Evolutionary conservation across 1,284 basidiomycete species (phyloP), one percentile per base, ranked within the genome.

Genomic region (Microbotryum intermedium): DNA sequence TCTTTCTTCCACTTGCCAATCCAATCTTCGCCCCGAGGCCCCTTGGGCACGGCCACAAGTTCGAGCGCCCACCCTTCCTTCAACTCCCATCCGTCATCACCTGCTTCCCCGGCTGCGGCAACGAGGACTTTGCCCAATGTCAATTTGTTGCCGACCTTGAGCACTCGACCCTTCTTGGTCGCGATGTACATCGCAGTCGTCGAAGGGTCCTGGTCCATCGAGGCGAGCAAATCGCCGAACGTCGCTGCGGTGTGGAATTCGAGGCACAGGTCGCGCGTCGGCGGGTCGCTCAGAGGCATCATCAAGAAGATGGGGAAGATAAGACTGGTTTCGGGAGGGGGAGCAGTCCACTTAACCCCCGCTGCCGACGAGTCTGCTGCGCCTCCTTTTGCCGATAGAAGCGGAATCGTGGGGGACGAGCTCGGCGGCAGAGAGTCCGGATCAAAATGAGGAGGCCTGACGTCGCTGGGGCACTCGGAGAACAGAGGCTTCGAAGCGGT

Each of bases 71-170:
- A 86, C 1, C 90, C 91, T 70, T 94, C 90, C 65, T 84, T 84
- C 59, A 97, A 72, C 69, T 91, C 86, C 52, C 93, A 74, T 94
- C 93, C 68, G 73, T 77, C 58, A 79, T 77, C 46, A 82, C 83
- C 7, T 80, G 78, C 69, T 83, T 77, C 29, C 79, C 77, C 47
- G 82, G 84, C 16, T 80, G 59, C 73, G 46, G 73, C 70, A 23
- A 72, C 71, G 54, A 84, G 84, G 7, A 93, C 83, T 72, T 93
- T 86, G 44, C 82, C 77, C 62, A 97, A 76, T 3, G 85, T 86
- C 81, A 93, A 84, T 72, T 88, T 90, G 75, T 85, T 87, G 3
- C 93, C 93, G 11, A 94, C 81, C 74, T 93, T 97, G 64, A 98
- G 77, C 55, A 97, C 75, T 34, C 90, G 79, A 69, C 83, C 84